Evolutionary conservation across 768 basidiomycete species (phyloP), one percentile per base, ranked within the genome.

Genomic region (Candolleomyces efflorescens): DNA sequence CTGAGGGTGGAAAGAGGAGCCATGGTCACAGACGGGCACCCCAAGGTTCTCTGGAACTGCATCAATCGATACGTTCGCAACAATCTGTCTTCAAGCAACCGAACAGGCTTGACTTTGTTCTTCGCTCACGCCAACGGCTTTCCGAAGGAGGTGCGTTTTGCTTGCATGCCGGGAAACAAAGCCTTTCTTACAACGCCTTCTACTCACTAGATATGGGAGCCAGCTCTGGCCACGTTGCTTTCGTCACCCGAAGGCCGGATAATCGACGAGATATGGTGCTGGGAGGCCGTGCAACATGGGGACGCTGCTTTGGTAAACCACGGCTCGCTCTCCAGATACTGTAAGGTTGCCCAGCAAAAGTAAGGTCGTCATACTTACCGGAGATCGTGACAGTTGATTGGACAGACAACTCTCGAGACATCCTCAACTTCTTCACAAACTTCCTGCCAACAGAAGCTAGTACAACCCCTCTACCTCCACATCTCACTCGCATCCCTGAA

Each of bases 111-210:
- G 10, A 95, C 92, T 0, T 69, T 95, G 53, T 81, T 94, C 60
- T 75, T 90, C 48, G 82, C 83, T 3, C 94, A 95, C 68, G 92
- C 91, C 2, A 95, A 92, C 69, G 93, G 94, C 1, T 88, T 95
- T 63, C 83, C 82, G 48, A 95, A 94, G 68, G 92, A 95, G 84
- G 90, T 85, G 54, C 49, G 82, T 60, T n/a, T 24, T 20, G 44
- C 26, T 20, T 11, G 37, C 22, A 23, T n/a, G 23, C 10, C 5
- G 39, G 51, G 10, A 39, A 46, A 22, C 12, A 47, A 32, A 43
- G 50, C 43, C 18, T 26, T 54, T 47, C 46, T 22, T 32, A 32
- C 32, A 32, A 11, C 5, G 32, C 11, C 32, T 32, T 32, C 32
- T 32, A 32, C 32, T 1, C 32, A 5, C 11, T 63, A 95, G 92